phyloP scores from a whole-genome alignment of 208 protist genomes.

The Herpetomonas samuelpessoai region DNA sequence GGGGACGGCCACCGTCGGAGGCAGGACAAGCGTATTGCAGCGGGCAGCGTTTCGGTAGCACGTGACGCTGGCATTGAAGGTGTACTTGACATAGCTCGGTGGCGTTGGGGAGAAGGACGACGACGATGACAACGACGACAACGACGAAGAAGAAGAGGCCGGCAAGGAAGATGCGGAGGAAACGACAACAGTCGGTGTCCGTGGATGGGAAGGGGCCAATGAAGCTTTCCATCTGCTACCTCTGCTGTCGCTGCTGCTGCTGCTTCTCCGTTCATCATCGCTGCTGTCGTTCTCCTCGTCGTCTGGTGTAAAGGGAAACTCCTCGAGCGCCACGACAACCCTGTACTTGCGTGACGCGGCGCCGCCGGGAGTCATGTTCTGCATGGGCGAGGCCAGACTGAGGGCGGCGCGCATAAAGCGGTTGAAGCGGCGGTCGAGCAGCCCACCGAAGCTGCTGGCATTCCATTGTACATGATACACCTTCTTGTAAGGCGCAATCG shows the following conservation, averaged over 20 bases:
- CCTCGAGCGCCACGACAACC: constrained; percentile 49
- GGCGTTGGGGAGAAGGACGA: background rate
- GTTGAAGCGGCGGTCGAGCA: constrained; percentile 46
- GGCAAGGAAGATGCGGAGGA: too few species aligned
- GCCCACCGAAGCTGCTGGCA: constrained; percentile 13
- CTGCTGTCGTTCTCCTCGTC: constrained; percentile 1
- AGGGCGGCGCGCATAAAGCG: constrained; percentile 62
- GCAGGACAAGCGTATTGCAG: constrained; percentile 63
- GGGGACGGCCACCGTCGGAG: constrained; percentile 38
- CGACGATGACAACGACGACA: constrained; percentile 1
- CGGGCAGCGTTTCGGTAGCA: constrained; percentile 37
- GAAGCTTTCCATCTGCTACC: too few species aligned
- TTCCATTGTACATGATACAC: constrained; percentile 59
- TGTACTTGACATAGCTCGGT: constrained; percentile 19
- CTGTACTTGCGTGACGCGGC: constrained; percentile 1
- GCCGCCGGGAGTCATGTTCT: constrained; percentile 18
- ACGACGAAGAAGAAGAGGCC: constrained; percentile 4
- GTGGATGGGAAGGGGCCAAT: too few species aligned
- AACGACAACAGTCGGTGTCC: too few species aligned
- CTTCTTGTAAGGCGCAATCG: constrained; percentile 22
- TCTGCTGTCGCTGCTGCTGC: constrained; percentile 5
- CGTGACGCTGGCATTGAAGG: constrained; percentile 41
- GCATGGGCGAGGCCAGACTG: constrained; percentile 57
- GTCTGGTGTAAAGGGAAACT: constrained; percentile 17
- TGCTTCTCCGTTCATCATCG: constrained; percentile 4